Evolutionary conservation across 2,329 filamentous ascomycete genomes (phyloP), one percentile per base, ranked within the genome.

Genomic region (Akanthomyces lecanii): DNA sequence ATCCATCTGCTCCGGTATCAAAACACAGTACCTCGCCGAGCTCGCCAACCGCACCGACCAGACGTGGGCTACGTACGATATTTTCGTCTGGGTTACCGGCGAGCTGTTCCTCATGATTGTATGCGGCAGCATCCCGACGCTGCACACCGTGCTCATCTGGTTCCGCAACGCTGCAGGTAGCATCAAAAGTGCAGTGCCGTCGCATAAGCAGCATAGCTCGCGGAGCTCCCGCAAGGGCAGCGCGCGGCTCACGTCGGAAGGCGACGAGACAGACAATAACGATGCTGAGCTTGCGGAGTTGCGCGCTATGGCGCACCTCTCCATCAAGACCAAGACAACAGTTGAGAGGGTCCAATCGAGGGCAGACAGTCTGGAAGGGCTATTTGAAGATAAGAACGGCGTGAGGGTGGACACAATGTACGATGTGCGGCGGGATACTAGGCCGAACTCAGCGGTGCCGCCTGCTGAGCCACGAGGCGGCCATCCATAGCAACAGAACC

Each of bases 101-200:
- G 68, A 69, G 63, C 61, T 69, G 18, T 69, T 69, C 61, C 61
- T 69, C 51, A 67, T 69, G 63, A 67, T 69, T 51, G 64, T 69
- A 12, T 69, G 68, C 48, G 64, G 67, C 38, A 65, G 66, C 1
- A 61, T 68, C 12, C 68, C 68, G 8, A 66, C 66, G 14, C 59
- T 69, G 12, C 64, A 65, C 23, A 60, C 65, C 4, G 63, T 69
- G 23, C 57, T 69, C 6, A 33, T 38, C 30, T 67, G 63, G 58
- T 48, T 63, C 40, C 66, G 64, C 25, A n/a, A 12, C 3, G 55
- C 58, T 28, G 59, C 63, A 2, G 44, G 52, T n/a, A 55, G 51
- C 44, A 47, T 66, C 50, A 47, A 36, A 21, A 62, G 61, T 44
- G 61, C 21, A 0, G 42, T 56, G 3, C 28, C 60, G 18, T 23